A percentile compares a stretch with the other conserved stretches of the same genome.
Conservation (phyloP, 257 asterid species). For the Solanum lignicaule region DNA sequence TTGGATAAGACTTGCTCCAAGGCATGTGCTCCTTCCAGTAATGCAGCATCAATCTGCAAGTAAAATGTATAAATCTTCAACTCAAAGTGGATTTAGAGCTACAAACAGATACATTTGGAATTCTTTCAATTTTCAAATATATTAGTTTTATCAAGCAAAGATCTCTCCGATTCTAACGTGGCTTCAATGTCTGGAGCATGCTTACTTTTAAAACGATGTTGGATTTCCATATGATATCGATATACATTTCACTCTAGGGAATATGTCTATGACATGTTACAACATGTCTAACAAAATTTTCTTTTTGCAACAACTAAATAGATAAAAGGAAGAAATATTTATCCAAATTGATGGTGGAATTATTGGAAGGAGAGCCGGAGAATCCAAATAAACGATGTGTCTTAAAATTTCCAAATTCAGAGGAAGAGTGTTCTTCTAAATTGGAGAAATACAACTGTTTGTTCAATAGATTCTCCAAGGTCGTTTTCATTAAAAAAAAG, state of each 20-base stretch:
- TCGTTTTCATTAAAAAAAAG: not conserved
- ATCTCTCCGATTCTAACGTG: not conserved
- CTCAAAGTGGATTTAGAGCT: not conserved
- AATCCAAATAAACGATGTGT: not conserved
- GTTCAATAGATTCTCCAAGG: not conserved
- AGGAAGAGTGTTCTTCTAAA: not conserved
- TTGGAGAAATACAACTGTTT: not conserved
- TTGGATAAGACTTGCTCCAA: slow-evolving; percentile 51
- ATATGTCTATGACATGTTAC: not conserved
- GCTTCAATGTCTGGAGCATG: not conserved
- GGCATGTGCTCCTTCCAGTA: slow-evolving; percentile 64
- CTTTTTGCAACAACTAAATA: no score
- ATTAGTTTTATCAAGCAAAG: not conserved
- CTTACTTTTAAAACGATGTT: not conserved
- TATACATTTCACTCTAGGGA: no score
- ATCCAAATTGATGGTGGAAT: not conserved
- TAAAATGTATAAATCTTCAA: not conserved
- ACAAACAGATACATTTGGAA: not conserved
- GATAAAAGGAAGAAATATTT: no score
- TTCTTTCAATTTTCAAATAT: not conserved
- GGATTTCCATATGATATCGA: not conserved
- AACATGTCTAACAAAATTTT: no score
- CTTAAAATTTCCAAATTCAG: not conserved
- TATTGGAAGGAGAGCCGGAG: not conserved
- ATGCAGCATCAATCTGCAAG: slow-evolving; percentile 67